These are phyloP conservation scores for Debaryomyces hansenii DNA, from an alignment of 805 yeast species.

Conservation along the genomic window DNA sequence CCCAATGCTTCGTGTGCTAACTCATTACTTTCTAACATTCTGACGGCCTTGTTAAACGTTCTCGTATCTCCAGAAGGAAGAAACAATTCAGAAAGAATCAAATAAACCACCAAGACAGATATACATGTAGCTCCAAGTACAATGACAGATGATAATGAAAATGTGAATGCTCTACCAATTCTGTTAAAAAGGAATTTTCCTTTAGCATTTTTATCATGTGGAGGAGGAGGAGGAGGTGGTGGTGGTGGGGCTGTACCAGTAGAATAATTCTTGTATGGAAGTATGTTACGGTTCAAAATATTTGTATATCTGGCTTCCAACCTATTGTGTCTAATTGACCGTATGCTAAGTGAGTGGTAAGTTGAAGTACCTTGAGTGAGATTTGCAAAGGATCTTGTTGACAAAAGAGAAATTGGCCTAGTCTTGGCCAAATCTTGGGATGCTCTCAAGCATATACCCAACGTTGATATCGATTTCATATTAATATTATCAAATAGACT, in stretches of 20 bases:
- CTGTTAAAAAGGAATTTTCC: conserved; percentile 44
- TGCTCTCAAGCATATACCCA: background rate
- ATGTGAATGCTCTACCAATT: conserved; percentile 58
- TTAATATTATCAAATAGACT: background rate
- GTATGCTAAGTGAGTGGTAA: background rate
- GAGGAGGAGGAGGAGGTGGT: conserved; percentile 40
- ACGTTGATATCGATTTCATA: background rate
- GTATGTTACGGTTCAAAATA: background rate
- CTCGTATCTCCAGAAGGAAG: conserved; percentile 92
- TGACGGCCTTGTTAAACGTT: conserved; percentile 83
- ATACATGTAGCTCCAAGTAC: conserved; percentile 71
- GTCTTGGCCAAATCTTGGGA: background rate
- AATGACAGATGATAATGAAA: conserved; percentile 57
- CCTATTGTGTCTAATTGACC: background rate
- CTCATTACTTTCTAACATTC: conserved; percentile 67
- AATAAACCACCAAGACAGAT: conserved; percentile 66
- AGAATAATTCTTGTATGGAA: conserved; percentile 9
- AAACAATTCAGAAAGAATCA: conserved; percentile 75
- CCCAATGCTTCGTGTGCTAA: conserved; percentile 57
- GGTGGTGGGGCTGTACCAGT: conserved; percentile 23
- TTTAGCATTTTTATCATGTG: conserved; percentile 38
- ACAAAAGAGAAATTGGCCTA: background rate
- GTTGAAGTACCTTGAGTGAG: background rate
- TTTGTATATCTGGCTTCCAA: background rate
- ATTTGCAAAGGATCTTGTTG: background rate